Conservation (phyloP, 306 rosid species). For the cucumber (Cucumis sativus) region Cucumber_9930_V3 NC_026657.2:9844001-9844500, state of each 20-base stretch:
- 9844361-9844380: background rate
- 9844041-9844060: background rate
- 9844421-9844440: background rate
- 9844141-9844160: background rate
- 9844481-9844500: background rate
- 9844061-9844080: background rate
- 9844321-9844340: background rate
- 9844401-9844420: background rate
- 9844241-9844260: constrained; percentile 75
- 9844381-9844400: background rate
- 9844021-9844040: background rate
- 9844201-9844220: constrained; percentile 66
- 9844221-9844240: constrained; percentile 80
- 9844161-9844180: background rate
- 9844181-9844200: constrained; percentile 1
- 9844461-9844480: background rate
- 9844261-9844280: constrained; percentile 87
- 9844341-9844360: background rate
- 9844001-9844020: constrained; percentile 9
- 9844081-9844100: constrained; percentile 74
- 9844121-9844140: constrained; percentile 12
- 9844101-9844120: constrained; percentile 21
- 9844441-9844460: background rate
- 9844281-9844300: constrained; percentile 79
- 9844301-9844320: background rate